Percentiles rank a stretch among this genome's conserved stretches.
Evolutionary conservation across 2,329 filamentous ascomycete genomes (phyloP).

Genomic region (Stemphylium lycopersici): DNA sequence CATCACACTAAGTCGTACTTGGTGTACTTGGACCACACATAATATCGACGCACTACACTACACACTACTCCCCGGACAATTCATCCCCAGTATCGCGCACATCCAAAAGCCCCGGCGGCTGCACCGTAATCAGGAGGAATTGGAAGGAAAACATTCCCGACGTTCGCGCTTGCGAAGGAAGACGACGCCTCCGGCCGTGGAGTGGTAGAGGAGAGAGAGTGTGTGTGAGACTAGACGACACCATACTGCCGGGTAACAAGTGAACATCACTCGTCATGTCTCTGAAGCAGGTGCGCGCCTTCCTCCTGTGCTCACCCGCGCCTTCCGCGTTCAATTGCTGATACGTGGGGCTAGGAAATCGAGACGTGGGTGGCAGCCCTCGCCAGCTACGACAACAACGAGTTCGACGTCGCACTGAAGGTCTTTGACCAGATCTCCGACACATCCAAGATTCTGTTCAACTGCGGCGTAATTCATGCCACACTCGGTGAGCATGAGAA

Average conservation of each 20-base stretch:
- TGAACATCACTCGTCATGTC: constrained; percentile 53
- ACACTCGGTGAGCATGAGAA: constrained; percentile 95
- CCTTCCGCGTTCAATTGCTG: constrained; percentile 31
- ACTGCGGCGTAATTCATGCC: constrained; percentile 96
- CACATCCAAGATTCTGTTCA: constrained; percentile 98
- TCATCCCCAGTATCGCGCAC: constrained; percentile 24
- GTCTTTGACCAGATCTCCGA: constrained; percentile 88
- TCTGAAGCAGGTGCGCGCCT: constrained; percentile 53
- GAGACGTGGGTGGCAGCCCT: constrained; percentile 97
- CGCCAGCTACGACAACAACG: constrained; percentile 91
- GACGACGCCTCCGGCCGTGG: constrained; percentile 30
- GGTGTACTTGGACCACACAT: constrained; percentile 16
- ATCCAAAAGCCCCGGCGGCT: constrained; percentile 41
- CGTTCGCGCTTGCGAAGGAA: constrained; percentile 30
- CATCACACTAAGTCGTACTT: constrained; percentile 7
- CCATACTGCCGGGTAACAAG: constrained; percentile 50
- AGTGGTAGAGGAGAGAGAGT: constrained; percentile 29
- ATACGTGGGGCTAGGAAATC: constrained; percentile 74
- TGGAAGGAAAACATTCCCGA: constrained; percentile 18
- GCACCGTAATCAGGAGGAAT: constrained; percentile 19
- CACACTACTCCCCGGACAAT: constrained; percentile 13
- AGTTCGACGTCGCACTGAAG: constrained; percentile 87
- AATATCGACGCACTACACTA: constrained; percentile 21
- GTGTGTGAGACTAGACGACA: constrained; percentile 47
- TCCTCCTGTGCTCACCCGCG: constrained; percentile 12